These are phyloP conservation scores for Pichia californica DNA, from an alignment of 805 yeast species.

Conservation along the genomic window DNA sequence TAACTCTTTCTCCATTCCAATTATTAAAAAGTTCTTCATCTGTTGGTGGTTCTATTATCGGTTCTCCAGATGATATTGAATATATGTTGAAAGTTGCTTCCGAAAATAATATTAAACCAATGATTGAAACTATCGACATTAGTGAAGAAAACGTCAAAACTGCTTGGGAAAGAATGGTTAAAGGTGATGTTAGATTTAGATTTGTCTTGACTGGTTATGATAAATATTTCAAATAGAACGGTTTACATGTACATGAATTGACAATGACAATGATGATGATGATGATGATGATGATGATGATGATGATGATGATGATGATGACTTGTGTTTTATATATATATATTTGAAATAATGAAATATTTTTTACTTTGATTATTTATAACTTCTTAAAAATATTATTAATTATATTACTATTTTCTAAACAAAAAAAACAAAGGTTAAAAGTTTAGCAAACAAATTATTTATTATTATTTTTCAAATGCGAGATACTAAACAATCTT, in stretches of 20 bases:
- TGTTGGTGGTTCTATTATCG: constrained; percentile 33
- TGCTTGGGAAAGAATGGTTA: constrained; percentile 42
- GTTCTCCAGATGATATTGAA: constrained; percentile 39
- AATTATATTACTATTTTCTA: too few relatives aligned
- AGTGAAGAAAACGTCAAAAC: constrained; percentile 35
- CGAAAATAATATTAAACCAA: constrained; percentile 39
- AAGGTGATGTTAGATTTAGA: constrained; percentile 49
- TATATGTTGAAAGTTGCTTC: constrained; percentile 45
- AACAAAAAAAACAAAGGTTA: too few relatives aligned
- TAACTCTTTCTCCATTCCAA: constrained; percentile 29
- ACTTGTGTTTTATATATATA: too few relatives aligned
- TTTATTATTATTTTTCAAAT: too few relatives aligned
- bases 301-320: too few relatives aligned
- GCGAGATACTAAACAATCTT: neutral
- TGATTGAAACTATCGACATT: constrained; percentile 47
- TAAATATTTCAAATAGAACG: constrained; percentile 24
- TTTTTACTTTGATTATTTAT: too few relatives aligned
- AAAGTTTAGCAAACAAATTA: too few relatives aligned
- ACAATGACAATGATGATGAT: too few relatives aligned
- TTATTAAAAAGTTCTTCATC: constrained; percentile 28
- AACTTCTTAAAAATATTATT: too few relatives aligned
- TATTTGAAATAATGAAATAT: too few relatives aligned
- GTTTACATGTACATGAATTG: too few relatives aligned
- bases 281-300: too few relatives aligned
- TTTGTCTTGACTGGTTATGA: constrained; percentile 46